Evolutionary conservation across 2,329 filamentous ascomycete species (phyloP).

Genomic region (Colletotrichum tanaceti): DNA sequence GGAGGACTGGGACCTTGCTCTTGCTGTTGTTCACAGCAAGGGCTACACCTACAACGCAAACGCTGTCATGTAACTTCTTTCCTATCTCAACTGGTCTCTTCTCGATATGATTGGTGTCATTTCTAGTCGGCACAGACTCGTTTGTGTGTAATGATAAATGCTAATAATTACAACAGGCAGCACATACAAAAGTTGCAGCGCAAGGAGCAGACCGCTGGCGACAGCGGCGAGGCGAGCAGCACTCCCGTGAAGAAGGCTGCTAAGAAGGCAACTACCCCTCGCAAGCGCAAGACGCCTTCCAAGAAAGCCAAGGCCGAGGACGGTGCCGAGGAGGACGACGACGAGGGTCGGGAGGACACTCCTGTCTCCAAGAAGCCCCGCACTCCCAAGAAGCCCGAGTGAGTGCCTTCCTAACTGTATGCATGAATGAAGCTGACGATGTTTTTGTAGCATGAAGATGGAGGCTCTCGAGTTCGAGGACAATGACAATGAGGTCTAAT

Average conservation of each 20-base stretch:
- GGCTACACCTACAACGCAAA: constrained; percentile 54
- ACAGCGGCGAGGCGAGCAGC: constrained; percentile 25
- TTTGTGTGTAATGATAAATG: background rate
- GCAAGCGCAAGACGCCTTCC: constrained; percentile 47
- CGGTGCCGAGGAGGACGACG: constrained; percentile 45
- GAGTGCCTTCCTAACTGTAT: background rate
- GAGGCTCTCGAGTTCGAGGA: constrained; percentile 1
- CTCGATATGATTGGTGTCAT: background rate
- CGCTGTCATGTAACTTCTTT: constrained; percentile 55
- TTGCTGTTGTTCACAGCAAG: constrained; percentile 47
- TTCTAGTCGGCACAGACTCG: background rate
- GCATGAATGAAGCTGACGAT: background rate
- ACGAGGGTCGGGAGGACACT: constrained; percentile 45
- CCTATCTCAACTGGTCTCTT: constrained; percentile 8
- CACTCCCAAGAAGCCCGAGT: constrained; percentile 16
- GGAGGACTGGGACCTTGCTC: constrained; percentile 49
- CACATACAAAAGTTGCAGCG: constrained; percentile 60
- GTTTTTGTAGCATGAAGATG: background rate
- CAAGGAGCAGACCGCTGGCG: constrained; percentile 46
- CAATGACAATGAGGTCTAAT: constrained; percentile 38
- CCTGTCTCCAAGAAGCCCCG: constrained; percentile 41
- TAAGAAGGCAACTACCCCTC: constrained; percentile 41
- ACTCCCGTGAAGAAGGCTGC: constrained; percentile 38
- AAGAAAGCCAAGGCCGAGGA: constrained; percentile 44
- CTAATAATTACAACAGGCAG: constrained; percentile 50